Evolutionary conservation across 306 rosid genomes (phyloP).

Genomic region (Arachis stenosperma): DNA sequence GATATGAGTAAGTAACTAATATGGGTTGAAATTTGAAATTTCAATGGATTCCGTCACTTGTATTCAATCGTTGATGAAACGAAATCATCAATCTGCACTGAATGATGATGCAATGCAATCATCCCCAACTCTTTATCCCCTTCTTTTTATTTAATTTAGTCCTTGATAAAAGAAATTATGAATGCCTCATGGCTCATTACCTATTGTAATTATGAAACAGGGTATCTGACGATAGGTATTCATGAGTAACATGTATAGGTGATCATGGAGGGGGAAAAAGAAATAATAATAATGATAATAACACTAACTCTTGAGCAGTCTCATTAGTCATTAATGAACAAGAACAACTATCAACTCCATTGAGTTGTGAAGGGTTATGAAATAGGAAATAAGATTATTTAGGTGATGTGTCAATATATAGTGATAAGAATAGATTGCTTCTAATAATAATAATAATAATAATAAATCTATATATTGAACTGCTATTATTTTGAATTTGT

Average conservation of each 20-base stretch:
- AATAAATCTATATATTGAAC: too few species aligned
- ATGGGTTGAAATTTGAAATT: slow-evolving; percentile 23
- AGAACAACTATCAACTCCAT: too few species aligned
- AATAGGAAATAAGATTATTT: too few species aligned
- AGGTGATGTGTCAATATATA: too few species aligned
- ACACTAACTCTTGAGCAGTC: too few species aligned
- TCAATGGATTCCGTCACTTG: slow-evolving; percentile 51
- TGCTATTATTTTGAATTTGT: too few species aligned
- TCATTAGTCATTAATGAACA: too few species aligned
- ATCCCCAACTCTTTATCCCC: slow-evolving; percentile 22
- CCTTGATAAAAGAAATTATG: slow-evolving; percentile 42
- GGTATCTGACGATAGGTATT: slow-evolving; percentile 59
- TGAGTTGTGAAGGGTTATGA: too few species aligned
- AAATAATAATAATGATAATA: slow-evolving; percentile 2
- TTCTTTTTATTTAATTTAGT: background rate
- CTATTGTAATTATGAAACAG: slow-evolving; percentile 75
- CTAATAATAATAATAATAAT: too few species aligned
- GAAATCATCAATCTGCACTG: slow-evolving; percentile 31
- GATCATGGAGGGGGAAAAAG: slow-evolving; percentile 47
- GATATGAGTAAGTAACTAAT: too few species aligned
- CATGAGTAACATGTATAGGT: slow-evolving; percentile 56
- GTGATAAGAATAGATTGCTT: too few species aligned
- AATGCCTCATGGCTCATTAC: slow-evolving; percentile 51
- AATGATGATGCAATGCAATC: slow-evolving; percentile 40
- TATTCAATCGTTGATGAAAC: slow-evolving; percentile 44